phyloP scores from a whole-genome alignment of 1,284 basidiomycete genomes.

The Calocybe gambosa region DNA sequence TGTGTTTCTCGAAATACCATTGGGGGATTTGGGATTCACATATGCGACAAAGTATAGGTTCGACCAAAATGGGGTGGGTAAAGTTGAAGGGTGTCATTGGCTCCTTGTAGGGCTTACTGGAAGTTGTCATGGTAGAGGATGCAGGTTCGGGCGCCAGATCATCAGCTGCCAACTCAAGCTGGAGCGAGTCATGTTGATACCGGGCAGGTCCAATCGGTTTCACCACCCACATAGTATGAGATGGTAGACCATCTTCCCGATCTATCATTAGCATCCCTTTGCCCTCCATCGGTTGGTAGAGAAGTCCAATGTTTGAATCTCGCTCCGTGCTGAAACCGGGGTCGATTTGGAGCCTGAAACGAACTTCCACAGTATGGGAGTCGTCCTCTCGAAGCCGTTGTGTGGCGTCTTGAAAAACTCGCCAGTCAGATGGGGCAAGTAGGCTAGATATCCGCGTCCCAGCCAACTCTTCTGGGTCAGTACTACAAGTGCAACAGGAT shows the following conservation, averaged over 20 bases:
- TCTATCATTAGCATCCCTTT: constrained; percentile 99
- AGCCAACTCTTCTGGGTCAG: constrained; percentile 78
- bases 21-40: constrained; percentile 96
- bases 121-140: constrained; percentile 27
- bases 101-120: constrained; percentile 29
- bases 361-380: constrained; percentile 90
- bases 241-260: constrained; percentile 77
- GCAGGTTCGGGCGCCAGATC: constrained; percentile 46
- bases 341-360: constrained; percentile 80
- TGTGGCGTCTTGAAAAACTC: constrained; percentile 86
- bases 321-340: constrained; percentile 42
- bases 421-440: constrained; percentile 79
- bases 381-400: constrained; percentile 85
- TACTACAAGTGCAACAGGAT: constrained; percentile 37
- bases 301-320: constrained; percentile 42
- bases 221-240: constrained; percentile 99
- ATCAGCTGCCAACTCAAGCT: constrained; percentile 50
- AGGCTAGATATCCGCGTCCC: constrained; percentile 80
- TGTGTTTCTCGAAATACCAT: constrained; percentile 99
- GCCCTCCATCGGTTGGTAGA: constrained; percentile 90
- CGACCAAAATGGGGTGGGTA: constrained; percentile 69
- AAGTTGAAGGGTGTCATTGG: constrained; percentile 66
- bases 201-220: constrained; percentile 75
- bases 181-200: constrained; percentile 53
- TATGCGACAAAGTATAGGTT: constrained; percentile 94